These are phyloP conservation scores for Fusarium albidum DNA, from an alignment of 2,329 filamentous ascomycete species.

Conservation along the genomic window DNA sequence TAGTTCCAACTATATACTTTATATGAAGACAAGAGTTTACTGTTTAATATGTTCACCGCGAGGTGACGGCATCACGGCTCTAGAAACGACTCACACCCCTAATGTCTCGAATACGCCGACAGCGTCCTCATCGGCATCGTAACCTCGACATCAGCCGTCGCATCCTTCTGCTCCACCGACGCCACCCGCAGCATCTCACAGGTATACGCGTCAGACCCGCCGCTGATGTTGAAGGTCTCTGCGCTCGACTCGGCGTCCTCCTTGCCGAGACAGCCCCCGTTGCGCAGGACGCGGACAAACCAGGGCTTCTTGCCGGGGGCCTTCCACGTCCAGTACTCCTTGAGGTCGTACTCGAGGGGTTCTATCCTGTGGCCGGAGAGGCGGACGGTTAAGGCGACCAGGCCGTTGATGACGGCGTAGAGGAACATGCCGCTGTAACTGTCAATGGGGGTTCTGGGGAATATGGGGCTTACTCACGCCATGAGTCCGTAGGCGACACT, in stretches of 20 bases:
- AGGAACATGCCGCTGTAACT: constrained; percentile 60
- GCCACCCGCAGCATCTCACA: constrained; percentile 24
- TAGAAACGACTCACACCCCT: too few species aligned
- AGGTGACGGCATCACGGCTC: too few species aligned
- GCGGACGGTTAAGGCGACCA: constrained; percentile 55
- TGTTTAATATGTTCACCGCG: too few species aligned
- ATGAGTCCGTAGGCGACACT: constrained; percentile 83
- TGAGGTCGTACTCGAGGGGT: constrained; percentile 61
- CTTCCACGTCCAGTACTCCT: constrained; percentile 65
- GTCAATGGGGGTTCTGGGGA: neutral
- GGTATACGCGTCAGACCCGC: neutral
- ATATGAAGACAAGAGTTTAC: too few species aligned
- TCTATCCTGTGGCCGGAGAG: constrained; percentile 53
- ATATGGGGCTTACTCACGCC: constrained; percentile 63
- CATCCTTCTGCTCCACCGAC: constrained; percentile 10
- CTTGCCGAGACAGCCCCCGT: neutral
- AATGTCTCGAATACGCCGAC: constrained; percentile 7
- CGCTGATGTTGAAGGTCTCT: neutral
- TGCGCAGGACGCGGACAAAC: constrained; percentile 52
- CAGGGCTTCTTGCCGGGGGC: constrained; percentile 57
- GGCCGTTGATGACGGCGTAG: constrained; percentile 57
- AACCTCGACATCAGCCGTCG: neutral
- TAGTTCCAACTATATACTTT: too few species aligned
- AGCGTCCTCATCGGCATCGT: constrained; percentile 6
- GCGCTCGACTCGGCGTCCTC: neutral